Evolutionary conservation across 345 rosid genomes (phyloP).

Genomic region (Dovyalis caffra): DNA sequence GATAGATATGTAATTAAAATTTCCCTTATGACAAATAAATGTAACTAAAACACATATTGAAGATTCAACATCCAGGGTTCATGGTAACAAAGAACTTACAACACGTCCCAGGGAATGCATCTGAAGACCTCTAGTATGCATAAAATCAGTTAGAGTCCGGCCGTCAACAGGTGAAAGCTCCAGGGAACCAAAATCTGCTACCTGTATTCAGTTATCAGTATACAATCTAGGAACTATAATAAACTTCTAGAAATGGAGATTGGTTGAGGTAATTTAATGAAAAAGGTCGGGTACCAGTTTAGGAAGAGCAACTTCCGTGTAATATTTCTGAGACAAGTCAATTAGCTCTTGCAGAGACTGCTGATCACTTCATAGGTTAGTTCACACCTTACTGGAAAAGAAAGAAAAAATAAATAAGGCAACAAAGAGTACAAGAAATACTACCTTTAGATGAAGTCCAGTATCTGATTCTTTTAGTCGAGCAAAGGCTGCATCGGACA

Average conservation of each 20-base stretch:
- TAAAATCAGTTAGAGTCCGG: slow-evolving; percentile 94
- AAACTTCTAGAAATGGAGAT: slow-evolving; percentile 17
- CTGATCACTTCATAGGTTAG: slow-evolving; percentile 32
- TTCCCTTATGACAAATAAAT: background rate
- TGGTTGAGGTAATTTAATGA: slow-evolving; percentile 6
- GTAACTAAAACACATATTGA: background rate
- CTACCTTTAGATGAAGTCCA: slow-evolving; percentile 92
- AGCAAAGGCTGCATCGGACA: slow-evolving; percentile 77
- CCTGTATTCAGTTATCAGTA: slow-evolving; percentile 49
- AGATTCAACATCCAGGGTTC: slow-evolving; percentile 17
- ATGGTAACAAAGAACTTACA: slow-evolving; percentile 50
- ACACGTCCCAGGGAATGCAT: slow-evolving; percentile 94
- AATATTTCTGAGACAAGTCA: slow-evolving; percentile 77
- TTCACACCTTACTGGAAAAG: slow-evolving; percentile 16
- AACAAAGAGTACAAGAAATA: slow-evolving; percentile 7
- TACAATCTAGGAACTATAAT: slow-evolving; percentile 13
- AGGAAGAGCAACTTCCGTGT: slow-evolving; percentile 88
- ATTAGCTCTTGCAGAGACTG: slow-evolving; percentile 87
- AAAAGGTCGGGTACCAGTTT: slow-evolving; percentile 56
- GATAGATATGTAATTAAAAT: background rate
- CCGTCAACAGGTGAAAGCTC: slow-evolving; percentile 99
- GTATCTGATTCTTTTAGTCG: slow-evolving; percentile 82
- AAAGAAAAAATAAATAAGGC: slow-evolving; percentile 14
- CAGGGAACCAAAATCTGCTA: slow-evolving; percentile 97
- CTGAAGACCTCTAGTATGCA: slow-evolving; percentile 99